Percentiles rank a stretch among this genome's conserved stretches.
Conservation (phyloP, 176 grass and related monocot genomes). For the Hordeum marinum region DNA sequence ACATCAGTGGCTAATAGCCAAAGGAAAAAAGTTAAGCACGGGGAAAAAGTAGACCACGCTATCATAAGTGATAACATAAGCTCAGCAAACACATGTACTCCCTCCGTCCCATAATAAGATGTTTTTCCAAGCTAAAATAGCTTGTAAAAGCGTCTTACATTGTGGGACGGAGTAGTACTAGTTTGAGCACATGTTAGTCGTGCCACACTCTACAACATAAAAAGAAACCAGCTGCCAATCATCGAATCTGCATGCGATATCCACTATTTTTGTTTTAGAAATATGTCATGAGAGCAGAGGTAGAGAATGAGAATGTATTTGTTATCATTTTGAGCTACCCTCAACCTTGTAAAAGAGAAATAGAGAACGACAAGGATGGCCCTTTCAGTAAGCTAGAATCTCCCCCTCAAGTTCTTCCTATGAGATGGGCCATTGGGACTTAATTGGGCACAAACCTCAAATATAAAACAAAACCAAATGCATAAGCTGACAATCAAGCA, state of each 20-base stretch:
- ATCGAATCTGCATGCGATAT: neutral
- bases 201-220: neutral
- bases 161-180: too few relatives aligned
- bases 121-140: too few relatives aligned
- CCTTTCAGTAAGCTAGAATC: neutral
- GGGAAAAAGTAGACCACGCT: neutral
- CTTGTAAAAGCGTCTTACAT: too few relatives aligned
- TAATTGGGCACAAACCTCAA: neutral
- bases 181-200: neutral
- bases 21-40: neutral
- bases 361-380: neutral
- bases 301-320: neutral
- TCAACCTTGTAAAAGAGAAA: neutral
- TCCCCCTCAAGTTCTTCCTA: neutral
- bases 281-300: neutral
- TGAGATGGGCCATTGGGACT: neutral
- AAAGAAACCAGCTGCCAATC: neutral
- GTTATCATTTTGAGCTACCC: neutral
- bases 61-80: neutral
- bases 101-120: too few relatives aligned
- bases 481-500: neutral
- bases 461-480: neutral
- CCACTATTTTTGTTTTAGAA: conserved; percentile 1
- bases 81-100: neutral
- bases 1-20: neutral